Base-by-base conservation (phyloP, 805 yeast genomes). In the Yarrowia porcina region DNA sequence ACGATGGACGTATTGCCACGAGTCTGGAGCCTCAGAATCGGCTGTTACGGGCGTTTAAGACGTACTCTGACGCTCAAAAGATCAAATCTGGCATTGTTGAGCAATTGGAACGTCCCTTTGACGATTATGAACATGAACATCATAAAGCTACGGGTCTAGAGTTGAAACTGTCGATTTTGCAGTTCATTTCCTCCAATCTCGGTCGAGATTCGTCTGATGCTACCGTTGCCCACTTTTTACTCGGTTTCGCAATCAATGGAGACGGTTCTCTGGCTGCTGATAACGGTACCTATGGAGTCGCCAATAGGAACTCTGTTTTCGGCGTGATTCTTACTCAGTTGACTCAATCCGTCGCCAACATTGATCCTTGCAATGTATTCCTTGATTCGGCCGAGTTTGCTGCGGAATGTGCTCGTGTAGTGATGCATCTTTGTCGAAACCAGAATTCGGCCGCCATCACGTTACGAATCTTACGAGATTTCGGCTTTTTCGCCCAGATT, bases 51-150 rank as follows among this genome's bases (percentile, higher is more conserved):
- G 79, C 89, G 38, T 80, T 88, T 61, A 88, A 86, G 68, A 86
- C 91, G 15, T 83, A 88, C 32, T 89, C 89, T 67, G 97, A 92
- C 67, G 84, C 96, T 0, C 76, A 81, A 1, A 80, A 92, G 66
- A 88, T 93, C 38, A 83, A 88, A 65, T 83, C 82, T 67, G 84
- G 90, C 0, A 85, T 91, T 64, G 84, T 89, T 42, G 82, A 83
- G 41, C 96, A 90, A 69, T 68, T 87, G 21, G 86, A 82, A 45
- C 68, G 83, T 6, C 76, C 77, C 2, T 44, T 59, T 6, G 66
- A 64, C 17, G 33, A 18, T 13, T 63, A 54, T n/a, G 65, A 66
- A 0, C 67, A 69, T n/a, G 72, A 76, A 8, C 74, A 76, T 7
- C 74, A 75, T 23, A 62, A 50, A 15, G 50, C 45, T 9, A 56